Evolutionary conservation across 805 yeast genomes (phyloP).

Genomic region (Yarrowia yakushimensis): DNA sequence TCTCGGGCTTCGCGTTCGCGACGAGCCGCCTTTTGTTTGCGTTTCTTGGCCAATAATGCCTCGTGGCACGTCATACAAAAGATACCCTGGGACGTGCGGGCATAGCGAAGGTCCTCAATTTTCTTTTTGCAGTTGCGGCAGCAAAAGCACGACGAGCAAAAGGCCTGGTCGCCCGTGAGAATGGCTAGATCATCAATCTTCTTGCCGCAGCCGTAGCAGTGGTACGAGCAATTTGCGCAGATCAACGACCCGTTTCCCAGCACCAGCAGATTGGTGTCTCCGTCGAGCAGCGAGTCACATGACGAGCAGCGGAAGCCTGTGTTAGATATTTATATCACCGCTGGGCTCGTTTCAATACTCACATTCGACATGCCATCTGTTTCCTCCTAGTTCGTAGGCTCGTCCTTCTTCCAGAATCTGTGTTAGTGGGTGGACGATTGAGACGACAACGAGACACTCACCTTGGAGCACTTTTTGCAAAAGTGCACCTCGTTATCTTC

Average conservation of each 20-base stretch:
- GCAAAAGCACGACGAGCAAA: slow-evolving; percentile 83
- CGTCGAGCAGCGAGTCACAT: slow-evolving; percentile 73
- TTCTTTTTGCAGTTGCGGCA: slow-evolving; percentile 83
- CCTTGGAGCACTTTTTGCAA: slow-evolving; percentile 33
- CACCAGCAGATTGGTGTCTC: slow-evolving; percentile 84
- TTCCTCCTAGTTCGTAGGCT: slow-evolving; percentile 83
- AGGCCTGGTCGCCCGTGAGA: slow-evolving; percentile 91
- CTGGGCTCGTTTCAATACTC: slow-evolving; percentile 25
- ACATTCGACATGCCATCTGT: slow-evolving; percentile 94
- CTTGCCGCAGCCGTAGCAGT: slow-evolving; percentile 77
- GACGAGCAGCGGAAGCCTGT: slow-evolving; percentile 72
- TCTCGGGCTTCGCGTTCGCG: slow-evolving; percentile 16
- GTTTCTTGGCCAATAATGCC: slow-evolving; percentile 66
- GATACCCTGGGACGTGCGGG: slow-evolving; percentile 86
- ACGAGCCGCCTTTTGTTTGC: slow-evolving; percentile 38
- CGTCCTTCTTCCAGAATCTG: slow-evolving; percentile 77
- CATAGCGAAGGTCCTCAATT: slow-evolving; percentile 85
- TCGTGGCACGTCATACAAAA: slow-evolving; percentile 94
- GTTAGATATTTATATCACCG: neutral
- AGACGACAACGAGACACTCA: neutral
- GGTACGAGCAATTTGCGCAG: slow-evolving; percentile 88
- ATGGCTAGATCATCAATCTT: slow-evolving; percentile 92
- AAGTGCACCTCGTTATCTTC: slow-evolving; percentile 32
- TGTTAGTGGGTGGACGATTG: neutral
- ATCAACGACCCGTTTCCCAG: slow-evolving; percentile 89